Conservation (phyloP, 2,329 filamentous ascomycete genomes). For the Talaromyces sp. region DNA sequence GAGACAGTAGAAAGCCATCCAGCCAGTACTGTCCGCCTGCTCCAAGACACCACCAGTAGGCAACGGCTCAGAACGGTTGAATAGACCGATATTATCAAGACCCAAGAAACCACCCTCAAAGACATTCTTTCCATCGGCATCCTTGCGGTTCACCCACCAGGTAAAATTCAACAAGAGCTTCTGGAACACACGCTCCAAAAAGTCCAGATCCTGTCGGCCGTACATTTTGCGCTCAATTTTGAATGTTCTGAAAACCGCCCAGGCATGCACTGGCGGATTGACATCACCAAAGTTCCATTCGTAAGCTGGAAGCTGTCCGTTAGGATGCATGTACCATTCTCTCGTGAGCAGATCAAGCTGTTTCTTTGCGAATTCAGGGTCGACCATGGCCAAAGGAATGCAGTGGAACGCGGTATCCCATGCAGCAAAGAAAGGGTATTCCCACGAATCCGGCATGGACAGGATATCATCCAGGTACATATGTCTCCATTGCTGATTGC, state of each 20-base stretch:
- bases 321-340: slow-evolving; percentile 99
- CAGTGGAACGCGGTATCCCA: slow-evolving; percentile 98
- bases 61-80: slow-evolving; percentile 92
- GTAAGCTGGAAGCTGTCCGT: slow-evolving; percentile 87
- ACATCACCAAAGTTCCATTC: slow-evolving; percentile 99
- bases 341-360: slow-evolving; percentile 92
- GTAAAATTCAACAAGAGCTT: slow-evolving; percentile 95
- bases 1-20: slow-evolving; percentile 98
- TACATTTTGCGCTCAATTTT: slow-evolving; percentile 99
- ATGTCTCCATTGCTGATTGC: slow-evolving; percentile 90
- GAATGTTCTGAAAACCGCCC: slow-evolving; percentile 93
- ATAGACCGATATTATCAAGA: slow-evolving; percentile 93
- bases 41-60: slow-evolving; percentile 91
- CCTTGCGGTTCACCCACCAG: slow-evolving; percentile 99
- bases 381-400: slow-evolving; percentile 93
- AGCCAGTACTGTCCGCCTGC: slow-evolving; percentile 95
- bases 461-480: slow-evolving; percentile 92
- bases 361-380: slow-evolving; percentile 97
- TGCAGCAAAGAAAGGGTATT: slow-evolving; percentile 95
- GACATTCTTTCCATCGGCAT: slow-evolving; percentile 89
- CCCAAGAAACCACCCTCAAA: slow-evolving; percentile 96
- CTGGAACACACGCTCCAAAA: slow-evolving; percentile 93
- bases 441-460: slow-evolving; percentile 98
- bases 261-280: slow-evolving; percentile 93
- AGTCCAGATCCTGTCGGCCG: slow-evolving; percentile 88